These are phyloP conservation scores for Auriscalpium orientale DNA, from an alignment of 768 basidiomycete genomes.

Conservation along the genomic window DNA sequence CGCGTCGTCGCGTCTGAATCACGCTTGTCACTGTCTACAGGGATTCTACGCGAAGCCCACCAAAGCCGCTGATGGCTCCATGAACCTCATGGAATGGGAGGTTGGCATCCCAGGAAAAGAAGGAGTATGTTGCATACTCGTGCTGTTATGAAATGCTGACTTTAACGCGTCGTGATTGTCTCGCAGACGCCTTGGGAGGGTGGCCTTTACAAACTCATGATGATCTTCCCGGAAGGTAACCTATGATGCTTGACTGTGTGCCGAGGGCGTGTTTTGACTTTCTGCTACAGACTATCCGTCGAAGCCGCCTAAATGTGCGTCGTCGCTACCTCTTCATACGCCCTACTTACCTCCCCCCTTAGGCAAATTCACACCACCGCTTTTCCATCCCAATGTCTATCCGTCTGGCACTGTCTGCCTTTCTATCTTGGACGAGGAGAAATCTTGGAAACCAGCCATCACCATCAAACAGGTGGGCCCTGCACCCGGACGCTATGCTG, in stretches of 20 bases:
- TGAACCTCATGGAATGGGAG: constrained; percentile 98
- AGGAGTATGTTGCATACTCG: constrained; percentile 47
- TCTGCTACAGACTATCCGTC: constrained; percentile 74
- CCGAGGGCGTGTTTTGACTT: constrained; percentile 4
- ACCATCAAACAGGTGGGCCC: constrained; percentile 89
- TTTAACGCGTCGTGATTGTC: constrained; percentile 1
- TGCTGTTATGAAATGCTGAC: too few species aligned
- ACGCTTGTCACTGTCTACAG: constrained; percentile 32
- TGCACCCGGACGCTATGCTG: not conserved
- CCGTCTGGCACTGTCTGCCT: constrained; percentile 98
- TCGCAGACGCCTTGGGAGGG: constrained; percentile 94
- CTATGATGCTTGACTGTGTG: not conserved
- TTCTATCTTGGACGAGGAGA: constrained; percentile 97
- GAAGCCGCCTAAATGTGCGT: constrained; percentile 86
- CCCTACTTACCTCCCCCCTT: constrained; percentile 3
- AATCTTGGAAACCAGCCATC: constrained; percentile 97
- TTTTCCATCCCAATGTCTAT: constrained; percentile 98
- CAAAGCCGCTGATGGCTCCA: constrained; percentile 84
- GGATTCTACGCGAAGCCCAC: constrained; percentile 95
- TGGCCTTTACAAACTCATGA: constrained; percentile 87
- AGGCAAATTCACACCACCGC: constrained; percentile 95
- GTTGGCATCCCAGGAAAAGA: constrained; percentile 95
- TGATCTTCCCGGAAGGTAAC: constrained; percentile 95
- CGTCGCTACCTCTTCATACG: constrained; percentile 1
- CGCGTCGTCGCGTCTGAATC: not conserved